A percentile compares a stretch with the other conserved stretches of the same genome.
Evolutionary conservation across 129 eudicot genomes (phyloP).

Genomic region (Chrysanthemum lavandulifolium): DNA sequence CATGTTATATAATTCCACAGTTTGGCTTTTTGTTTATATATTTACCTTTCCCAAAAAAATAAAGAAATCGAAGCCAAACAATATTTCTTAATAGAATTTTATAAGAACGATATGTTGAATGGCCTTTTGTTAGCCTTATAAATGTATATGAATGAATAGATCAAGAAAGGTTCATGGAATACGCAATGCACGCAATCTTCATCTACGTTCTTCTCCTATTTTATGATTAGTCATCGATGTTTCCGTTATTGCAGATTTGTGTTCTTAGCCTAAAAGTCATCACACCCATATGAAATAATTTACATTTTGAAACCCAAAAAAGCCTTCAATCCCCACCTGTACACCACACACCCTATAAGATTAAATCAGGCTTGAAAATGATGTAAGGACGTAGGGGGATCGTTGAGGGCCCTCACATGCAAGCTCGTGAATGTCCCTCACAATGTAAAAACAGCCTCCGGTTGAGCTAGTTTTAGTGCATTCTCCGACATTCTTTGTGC

Average conservation of each 20-base stretch:
- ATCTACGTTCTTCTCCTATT: no score
- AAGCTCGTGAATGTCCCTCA: slow-evolving; percentile 92
- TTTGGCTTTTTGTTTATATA: no score
- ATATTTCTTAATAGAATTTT: no score
- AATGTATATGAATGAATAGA: no score
- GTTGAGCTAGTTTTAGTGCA: slow-evolving; percentile 81
- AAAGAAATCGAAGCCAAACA: no score
- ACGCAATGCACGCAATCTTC: no score
- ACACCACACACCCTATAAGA: no score
- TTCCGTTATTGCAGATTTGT: slow-evolving; percentile 3
- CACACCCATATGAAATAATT: slow-evolving; percentile 8
- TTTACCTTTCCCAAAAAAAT: no score
- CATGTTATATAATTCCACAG: no score
- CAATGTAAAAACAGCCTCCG: slow-evolving; percentile 90
- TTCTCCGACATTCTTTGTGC: slow-evolving; percentile 72
- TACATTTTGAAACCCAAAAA: slow-evolving; percentile 26
- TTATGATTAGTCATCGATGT: neutral
- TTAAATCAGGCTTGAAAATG: slow-evolving; percentile 65
- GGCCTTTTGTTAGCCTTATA: no score
- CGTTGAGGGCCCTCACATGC: slow-evolving; percentile 72
- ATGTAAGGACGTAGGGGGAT: slow-evolving; percentile 61
- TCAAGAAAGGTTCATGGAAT: no score
- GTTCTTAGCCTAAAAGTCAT: neutral
- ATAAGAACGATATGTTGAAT: no score
- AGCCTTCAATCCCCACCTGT: slow-evolving; percentile 15